Conservation (phyloP, 108 stramenopile genomes). For the Fistulifera pelliculosa region DNA sequence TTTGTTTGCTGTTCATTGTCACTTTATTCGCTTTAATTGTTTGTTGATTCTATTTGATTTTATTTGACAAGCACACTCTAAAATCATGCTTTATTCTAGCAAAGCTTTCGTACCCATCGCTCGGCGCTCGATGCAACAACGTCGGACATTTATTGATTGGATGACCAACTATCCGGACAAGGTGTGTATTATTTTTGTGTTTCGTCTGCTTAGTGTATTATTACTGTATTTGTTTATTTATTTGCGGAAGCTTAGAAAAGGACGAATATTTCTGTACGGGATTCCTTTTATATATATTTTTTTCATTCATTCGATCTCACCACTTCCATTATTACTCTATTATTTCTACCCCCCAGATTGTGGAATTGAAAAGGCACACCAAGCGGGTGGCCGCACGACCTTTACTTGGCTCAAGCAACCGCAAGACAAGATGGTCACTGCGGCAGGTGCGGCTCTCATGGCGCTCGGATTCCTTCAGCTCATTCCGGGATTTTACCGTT, state of each 20-base stretch:
- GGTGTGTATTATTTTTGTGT: constrained; percentile 20
- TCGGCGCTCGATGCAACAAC: too few species aligned
- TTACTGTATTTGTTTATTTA: neutral
- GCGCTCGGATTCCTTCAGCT: constrained; percentile 20
- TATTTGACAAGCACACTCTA: too few species aligned
- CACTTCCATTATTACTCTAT: neutral
- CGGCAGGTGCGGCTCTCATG: constrained; percentile 27
- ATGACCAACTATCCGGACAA: constrained; percentile 58
- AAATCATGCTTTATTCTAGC: too few species aligned
- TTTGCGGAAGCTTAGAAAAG: neutral
- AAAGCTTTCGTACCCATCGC: too few species aligned
- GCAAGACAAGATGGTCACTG: constrained; percentile 22
- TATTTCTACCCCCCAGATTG: constrained; percentile 13
- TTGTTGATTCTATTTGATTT: too few species aligned
- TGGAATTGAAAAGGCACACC: constrained; percentile 49
- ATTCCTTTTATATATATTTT: neutral
- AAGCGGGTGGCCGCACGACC: constrained; percentile 38
- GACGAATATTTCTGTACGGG: neutral
- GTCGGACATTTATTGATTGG: constrained; percentile 39
- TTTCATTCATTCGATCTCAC: neutral
- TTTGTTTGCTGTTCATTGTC: too few species aligned
- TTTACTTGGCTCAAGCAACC: constrained; percentile 67
- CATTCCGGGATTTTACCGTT: constrained; percentile 34
- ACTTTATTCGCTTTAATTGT: too few species aligned
- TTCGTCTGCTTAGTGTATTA: neutral